Evolutionary conservation across 495 filamentous ascomycete species (phyloP), one percentile per base, ranked within the genome.

Genomic region (Tetracladium marchalianum): DNA sequence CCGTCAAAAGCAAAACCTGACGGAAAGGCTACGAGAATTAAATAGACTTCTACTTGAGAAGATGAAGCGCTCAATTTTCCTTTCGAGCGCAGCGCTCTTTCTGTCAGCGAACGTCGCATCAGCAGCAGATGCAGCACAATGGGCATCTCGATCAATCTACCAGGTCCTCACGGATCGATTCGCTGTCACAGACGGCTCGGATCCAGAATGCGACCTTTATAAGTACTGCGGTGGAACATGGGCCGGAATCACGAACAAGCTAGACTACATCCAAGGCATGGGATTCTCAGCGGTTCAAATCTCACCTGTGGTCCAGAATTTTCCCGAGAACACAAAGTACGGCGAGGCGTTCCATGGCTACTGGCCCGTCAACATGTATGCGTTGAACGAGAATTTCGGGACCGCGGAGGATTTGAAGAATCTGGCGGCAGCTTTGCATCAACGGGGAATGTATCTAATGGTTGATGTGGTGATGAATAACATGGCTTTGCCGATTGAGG

Each of bases 171-270:
- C 81, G 5, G 84, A 87, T 63, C 72, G 85, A n/a, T 81, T 88
- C 49, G 83, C 77, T 7, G 3, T 27, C 35, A 38, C 35, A 18
- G 35, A 18, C 35, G 35, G 17, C 8, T 38, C 17, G 6, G 35
- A 13, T 8, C 71, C 76, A 5, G 87, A 82, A 50, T 81, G 86
- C 47, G 82, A 83, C 22, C 22, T 27, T 3, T 27, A 64, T 7
- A 66, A 68, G 37, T 89, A 87, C 66, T 90, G 85, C 50, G 85
- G 84, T 27, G 85, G 85, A 11, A 81, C 78, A 35, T 90, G 76
- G 67, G 64, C 67, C 44, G 85, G 85, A 6, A 74, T 90, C 47
- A 77, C 80, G 45, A 71, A 81, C 31, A 71, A 79, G 49, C 66
- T 83, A 16, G 80, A 81, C 58, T 71, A 83, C 52, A 83, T 90